phyloP scores from a whole-genome alignment of 2,329 filamentous ascomycete species.

The Trichoderma cornu-damae region DNA sequence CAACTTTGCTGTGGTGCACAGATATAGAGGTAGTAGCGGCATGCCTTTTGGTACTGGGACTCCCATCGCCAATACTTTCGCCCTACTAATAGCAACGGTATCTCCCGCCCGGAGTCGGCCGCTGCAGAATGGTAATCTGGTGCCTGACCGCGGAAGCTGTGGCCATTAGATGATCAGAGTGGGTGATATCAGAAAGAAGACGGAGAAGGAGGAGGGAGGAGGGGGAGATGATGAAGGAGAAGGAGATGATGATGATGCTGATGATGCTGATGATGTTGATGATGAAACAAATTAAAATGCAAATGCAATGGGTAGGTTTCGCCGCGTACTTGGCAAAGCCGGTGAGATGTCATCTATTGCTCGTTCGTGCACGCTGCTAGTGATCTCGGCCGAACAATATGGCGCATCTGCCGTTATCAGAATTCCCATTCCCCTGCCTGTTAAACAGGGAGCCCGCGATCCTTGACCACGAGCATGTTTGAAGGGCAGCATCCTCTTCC shows the following conservation, averaged over 20 bases:
- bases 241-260: too few relatives aligned
- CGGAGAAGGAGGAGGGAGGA: neutral
- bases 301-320: too few relatives aligned
- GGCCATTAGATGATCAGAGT: neutral
- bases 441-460: neutral
- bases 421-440: neutral
- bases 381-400: slow-evolving; percentile 1
- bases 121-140: neutral
- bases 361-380: neutral
- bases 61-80: neutral
- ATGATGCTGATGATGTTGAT: too few relatives aligned
- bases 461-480: neutral
- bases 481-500: neutral
- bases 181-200: neutral
- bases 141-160: neutral
- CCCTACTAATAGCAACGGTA: neutral
- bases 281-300: too few relatives aligned
- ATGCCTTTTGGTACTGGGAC: slow-evolving; percentile 7
- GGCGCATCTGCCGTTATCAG: neutral
- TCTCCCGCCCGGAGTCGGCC: slow-evolving; percentile 2
- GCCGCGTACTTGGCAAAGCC: neutral
- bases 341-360: neutral
- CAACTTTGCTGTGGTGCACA: slow-evolving; percentile 14
- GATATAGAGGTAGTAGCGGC: too few relatives aligned
- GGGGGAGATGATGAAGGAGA: too few relatives aligned